A percentile compares a stretch with the other conserved stretches of the same genome.
phyloP scores from a whole-genome alignment of 345 rosid species.

The Gossypium arboreum region DNA sequence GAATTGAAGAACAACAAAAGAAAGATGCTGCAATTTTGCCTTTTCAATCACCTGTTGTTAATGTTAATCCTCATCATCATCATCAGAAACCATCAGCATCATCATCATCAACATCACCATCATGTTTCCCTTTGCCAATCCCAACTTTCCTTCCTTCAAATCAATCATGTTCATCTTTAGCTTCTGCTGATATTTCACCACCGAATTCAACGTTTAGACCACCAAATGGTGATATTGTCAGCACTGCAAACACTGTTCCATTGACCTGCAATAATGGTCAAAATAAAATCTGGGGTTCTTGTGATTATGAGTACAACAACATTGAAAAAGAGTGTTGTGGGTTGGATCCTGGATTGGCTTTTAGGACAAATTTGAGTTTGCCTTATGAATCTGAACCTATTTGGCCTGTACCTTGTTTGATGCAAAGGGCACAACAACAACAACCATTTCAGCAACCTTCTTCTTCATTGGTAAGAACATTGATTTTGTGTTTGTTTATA shows the following conservation, averaged over 20 bases:
- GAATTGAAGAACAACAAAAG: constrained; percentile 50
- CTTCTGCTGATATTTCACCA: constrained; percentile 20
- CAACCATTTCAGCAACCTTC: constrained; percentile 25
- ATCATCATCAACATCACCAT: background rate
- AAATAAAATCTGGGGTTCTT: constrained; percentile 27
- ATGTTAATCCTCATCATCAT: background rate
- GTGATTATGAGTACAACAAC: constrained; percentile 9
- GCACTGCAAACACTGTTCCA: constrained; percentile 24
- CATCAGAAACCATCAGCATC: background rate
- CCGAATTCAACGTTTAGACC: constrained; percentile 27
- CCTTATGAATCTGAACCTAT: constrained; percentile 31
- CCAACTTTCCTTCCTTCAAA: constrained; percentile 22
- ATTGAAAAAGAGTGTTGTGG: constrained; percentile 31
- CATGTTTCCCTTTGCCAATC: constrained; percentile 20
- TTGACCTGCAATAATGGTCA: constrained; percentile 12
- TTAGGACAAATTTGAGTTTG: constrained; percentile 19
- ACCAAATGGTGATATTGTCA: constrained; percentile 16
- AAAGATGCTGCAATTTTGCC: constrained; percentile 29
- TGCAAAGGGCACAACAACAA: constrained; percentile 28
- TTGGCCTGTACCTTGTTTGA: constrained; percentile 31
- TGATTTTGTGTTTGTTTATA: background rate
- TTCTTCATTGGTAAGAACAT: constrained; percentile 32
- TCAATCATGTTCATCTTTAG: constrained; percentile 20
- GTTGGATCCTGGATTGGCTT: constrained; percentile 29
- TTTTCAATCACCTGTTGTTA: background rate